phyloP scores from a whole-genome alignment of 2,329 filamentous ascomycete species.

The Fusarium tjaetaba region DNA sequence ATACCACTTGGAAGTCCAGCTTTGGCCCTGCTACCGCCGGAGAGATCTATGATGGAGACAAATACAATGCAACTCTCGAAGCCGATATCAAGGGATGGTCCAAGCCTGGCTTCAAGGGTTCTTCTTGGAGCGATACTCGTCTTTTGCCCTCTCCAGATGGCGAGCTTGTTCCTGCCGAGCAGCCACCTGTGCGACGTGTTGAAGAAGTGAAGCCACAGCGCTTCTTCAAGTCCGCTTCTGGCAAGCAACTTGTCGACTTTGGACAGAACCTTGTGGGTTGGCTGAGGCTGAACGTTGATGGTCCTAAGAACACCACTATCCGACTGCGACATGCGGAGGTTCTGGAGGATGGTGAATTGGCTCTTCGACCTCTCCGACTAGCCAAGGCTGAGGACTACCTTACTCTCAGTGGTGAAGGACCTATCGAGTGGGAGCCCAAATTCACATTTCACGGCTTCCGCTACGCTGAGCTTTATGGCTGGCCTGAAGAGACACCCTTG shows the following conservation, averaged over 20 bases:
- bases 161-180: slow-evolving; percentile 48
- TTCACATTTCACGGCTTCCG: slow-evolving; percentile 67
- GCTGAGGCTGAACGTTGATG: slow-evolving; percentile 52
- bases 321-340: slow-evolving; percentile 64
- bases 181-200: slow-evolving; percentile 53
- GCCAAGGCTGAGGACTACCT: slow-evolving; percentile 54
- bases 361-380: slow-evolving; percentile 51
- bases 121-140: slow-evolving; percentile 48
- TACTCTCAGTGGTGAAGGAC: not conserved
- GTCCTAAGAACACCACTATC: slow-evolving; percentile 53
- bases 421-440: slow-evolving; percentile 42
- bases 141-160: not conserved
- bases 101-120: slow-evolving; percentile 49
- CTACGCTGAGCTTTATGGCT: slow-evolving; percentile 59
- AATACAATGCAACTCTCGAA: slow-evolving; percentile 56
- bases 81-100: slow-evolving; percentile 41
- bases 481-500: slow-evolving; percentile 47
- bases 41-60: slow-evolving; percentile 63
- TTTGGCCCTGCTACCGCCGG: slow-evolving; percentile 45
- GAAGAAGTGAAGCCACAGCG: slow-evolving; percentile 44
- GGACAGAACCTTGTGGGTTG: slow-evolving; percentile 67
- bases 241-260: slow-evolving; percentile 63
- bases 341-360: slow-evolving; percentile 59
- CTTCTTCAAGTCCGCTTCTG: slow-evolving; percentile 51
- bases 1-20: slow-evolving; percentile 50